phyloP scores from a whole-genome alignment of 306 rosid genomes.

The Rubus idaeus region DNA sequence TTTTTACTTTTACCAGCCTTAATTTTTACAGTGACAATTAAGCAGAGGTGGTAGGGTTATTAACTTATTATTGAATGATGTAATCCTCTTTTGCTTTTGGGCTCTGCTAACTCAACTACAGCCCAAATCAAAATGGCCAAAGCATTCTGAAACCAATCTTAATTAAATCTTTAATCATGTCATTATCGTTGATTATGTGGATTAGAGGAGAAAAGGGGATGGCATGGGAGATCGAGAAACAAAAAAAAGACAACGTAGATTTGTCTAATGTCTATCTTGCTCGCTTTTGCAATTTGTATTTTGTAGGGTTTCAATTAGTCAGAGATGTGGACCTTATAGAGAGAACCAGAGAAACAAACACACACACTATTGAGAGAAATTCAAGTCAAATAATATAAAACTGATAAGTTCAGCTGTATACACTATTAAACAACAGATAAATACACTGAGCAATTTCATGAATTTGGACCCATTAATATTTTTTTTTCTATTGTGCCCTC shows the following conservation, averaged over 20 bases:
- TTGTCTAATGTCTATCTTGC: slow-evolving; percentile 28
- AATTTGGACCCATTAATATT: no score
- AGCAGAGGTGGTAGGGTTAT: slow-evolving; percentile 34
- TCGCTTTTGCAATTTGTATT: slow-evolving; percentile 20
- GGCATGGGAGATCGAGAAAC: slow-evolving; percentile 18
- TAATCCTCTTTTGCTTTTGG: not conserved
- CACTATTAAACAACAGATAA: not conserved
- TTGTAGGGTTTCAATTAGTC: slow-evolving; percentile 28
- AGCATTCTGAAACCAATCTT: slow-evolving; percentile 10
- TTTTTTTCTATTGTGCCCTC: no score
- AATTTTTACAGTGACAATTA: not conserved
- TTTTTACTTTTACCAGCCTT: slow-evolving; percentile 36
- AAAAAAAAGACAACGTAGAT: slow-evolving; percentile 24
- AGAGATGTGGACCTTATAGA: slow-evolving; percentile 25
- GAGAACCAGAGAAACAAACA: not conserved
- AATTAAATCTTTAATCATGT: not conserved
- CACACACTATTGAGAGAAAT: slow-evolving; percentile 19
- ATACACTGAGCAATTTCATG: no score
- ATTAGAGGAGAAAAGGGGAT: slow-evolving; percentile 6
- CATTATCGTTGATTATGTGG: not conserved
- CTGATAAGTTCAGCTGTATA: not conserved
- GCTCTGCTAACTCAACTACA: not conserved
- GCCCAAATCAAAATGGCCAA: not conserved
- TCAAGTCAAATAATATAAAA: slow-evolving; percentile 31
- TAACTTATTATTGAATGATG: not conserved